A percentile compares a stretch with the other conserved stretches of the same genome.
Evolutionary conservation across 192 early-diverging fungal species (phyloP).

Genomic region (Glomus cerebriforme): DNA sequence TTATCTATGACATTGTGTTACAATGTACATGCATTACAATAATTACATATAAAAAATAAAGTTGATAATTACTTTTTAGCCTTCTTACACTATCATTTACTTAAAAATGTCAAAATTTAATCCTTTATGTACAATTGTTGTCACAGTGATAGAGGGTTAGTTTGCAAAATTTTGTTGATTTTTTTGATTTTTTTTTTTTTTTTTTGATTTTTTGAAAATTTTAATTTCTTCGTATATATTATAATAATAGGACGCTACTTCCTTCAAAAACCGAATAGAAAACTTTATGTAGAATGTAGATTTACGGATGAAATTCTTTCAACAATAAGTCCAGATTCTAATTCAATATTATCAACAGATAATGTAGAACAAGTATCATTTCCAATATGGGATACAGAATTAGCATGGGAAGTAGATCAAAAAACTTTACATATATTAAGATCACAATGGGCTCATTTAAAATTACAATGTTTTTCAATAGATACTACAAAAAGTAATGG

Average conservation of each 20-base stretch:
- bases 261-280: slow-evolving; percentile 40
- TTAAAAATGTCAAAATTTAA: slow-evolving; percentile 31
- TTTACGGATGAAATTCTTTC: slow-evolving; percentile 51
- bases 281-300: slow-evolving; percentile 45
- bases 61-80: no score
- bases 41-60: no score
- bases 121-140: slow-evolving; percentile 45
- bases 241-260: slow-evolving; percentile 43
- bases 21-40: no score
- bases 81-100: not conserved
- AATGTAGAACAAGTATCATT: slow-evolving; percentile 45
- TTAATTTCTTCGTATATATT: not conserved
- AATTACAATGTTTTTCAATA: slow-evolving; percentile 47
- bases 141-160: slow-evolving; percentile 44
- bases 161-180: not conserved
- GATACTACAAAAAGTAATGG: slow-evolving; percentile 25
- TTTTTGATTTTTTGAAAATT: not conserved
- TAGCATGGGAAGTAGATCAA: slow-evolving; percentile 51
- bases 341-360: slow-evolving; percentile 44
- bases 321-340: slow-evolving; percentile 45
- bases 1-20: no score
- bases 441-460: slow-evolving; percentile 44
- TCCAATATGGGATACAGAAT: slow-evolving; percentile 51
- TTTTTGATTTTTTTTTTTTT: not conserved
- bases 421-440: slow-evolving; percentile 45